A percentile compares a stretch with the other conserved stretches of the same genome.
These are phyloP conservation scores for Paecilomyces sp. DNA, from an alignment of 2,329 filamentous ascomycete genomes.

Conservation along the genomic window DNA sequence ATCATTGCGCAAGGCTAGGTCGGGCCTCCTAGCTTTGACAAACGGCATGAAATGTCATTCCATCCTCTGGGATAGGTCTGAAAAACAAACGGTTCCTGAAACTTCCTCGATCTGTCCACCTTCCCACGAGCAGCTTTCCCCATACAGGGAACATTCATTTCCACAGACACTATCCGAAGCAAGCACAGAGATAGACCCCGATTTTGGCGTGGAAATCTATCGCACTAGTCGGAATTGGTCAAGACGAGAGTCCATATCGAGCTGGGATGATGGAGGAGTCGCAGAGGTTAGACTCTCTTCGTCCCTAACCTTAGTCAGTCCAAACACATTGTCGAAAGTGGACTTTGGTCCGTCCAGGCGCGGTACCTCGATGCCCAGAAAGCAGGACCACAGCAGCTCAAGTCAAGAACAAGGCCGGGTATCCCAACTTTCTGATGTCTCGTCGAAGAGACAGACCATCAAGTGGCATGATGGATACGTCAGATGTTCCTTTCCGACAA, in stretches of 20 bases:
- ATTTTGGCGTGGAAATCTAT: constrained; percentile 20
- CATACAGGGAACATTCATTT: constrained; percentile 8
- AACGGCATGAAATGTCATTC: constrained; percentile 18
- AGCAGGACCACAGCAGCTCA: not conserved
- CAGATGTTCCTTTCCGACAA: not conserved
- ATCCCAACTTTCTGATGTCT: not conserved
- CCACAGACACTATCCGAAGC: constrained; percentile 18
- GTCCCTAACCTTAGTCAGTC: constrained; percentile 3
- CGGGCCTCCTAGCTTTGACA: constrained; percentile 21
- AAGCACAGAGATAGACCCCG: constrained; percentile 20
- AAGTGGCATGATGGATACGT: not conserved
- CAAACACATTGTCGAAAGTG: not conserved
- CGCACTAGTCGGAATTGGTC: constrained; percentile 14
- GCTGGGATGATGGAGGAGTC: constrained; percentile 5
- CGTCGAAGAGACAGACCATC: not conserved
- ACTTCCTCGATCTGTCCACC: not conserved
- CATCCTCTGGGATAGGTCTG: not conserved
- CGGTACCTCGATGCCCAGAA: not conserved
- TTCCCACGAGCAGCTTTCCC: not conserved
- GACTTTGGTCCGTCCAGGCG: not conserved
- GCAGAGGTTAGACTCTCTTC: constrained; percentile 1
- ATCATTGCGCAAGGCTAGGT: constrained; percentile 24
- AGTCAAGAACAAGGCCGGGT: not conserved
- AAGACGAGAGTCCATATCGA: constrained; percentile 5
- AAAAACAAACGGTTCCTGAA: not conserved